Evolutionary conservation across 2,329 filamentous ascomycete species (phyloP).

Genomic region (Aspergillus sp.): DNA sequence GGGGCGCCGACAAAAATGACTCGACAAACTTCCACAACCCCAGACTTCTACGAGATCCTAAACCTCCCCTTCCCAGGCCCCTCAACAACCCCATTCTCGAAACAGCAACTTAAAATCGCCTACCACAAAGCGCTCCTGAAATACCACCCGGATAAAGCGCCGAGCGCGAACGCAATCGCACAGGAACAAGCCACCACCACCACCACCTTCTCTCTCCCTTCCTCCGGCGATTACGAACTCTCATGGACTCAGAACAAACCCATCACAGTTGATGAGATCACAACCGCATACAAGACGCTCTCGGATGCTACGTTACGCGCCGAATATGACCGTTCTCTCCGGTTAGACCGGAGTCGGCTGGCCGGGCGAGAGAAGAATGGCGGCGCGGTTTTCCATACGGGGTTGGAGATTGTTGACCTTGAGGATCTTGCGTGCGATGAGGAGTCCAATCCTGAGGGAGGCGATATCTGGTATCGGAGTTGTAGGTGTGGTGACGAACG

Average conservation of each 20-base stretch:
- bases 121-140: conserved; percentile 58
- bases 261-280: conserved; percentile 58
- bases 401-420: conserved; percentile 59
- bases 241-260: neutral
- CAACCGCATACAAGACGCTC: conserved; percentile 58
- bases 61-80: conserved; percentile 33
- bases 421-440: conserved; percentile 51
- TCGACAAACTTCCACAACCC: conserved; percentile 9
- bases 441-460: conserved; percentile 25
- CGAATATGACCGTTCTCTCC: conserved; percentile 51
- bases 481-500: conserved; percentile 61
- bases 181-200: neutral
- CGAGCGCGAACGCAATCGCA: conserved; percentile 19
- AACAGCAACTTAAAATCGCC: conserved; percentile 52
- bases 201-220: neutral
- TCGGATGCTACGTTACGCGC: conserved; percentile 42
- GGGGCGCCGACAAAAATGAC: conserved; percentile 16
- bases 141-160: conserved; percentile 60
- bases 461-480: conserved; percentile 53
- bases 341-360: conserved; percentile 32
- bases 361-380: conserved; percentile 28
- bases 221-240: neutral
- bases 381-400: conserved; percentile 47
- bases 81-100: conserved; percentile 27
- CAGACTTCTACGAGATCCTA: conserved; percentile 43